A percentile compares a stretch with the other conserved stretches of the same genome.
Evolutionary conservation across 768 basidiomycete species (phyloP).

Genomic region (Rhodosporidiobolus odoratus): DNA sequence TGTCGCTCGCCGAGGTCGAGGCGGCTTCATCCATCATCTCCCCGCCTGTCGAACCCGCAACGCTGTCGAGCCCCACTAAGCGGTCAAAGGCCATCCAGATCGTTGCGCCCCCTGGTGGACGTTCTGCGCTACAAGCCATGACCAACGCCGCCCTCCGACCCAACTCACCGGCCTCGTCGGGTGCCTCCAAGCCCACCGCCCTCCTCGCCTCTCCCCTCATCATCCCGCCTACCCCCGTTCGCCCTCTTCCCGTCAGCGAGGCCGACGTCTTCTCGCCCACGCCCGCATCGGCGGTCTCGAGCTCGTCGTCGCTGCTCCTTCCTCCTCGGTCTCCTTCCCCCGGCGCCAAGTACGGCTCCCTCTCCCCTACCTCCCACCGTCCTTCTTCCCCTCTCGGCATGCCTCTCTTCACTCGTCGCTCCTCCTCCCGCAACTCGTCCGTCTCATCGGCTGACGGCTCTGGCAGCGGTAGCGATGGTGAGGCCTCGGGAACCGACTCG

Average conservation of each 20-base stretch:
- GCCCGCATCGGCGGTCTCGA: not conserved
- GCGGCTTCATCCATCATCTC: slow-evolving; percentile 8
- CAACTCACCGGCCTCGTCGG: slow-evolving; percentile 15
- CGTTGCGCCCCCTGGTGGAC: slow-evolving; percentile 30
- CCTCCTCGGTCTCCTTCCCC: slow-evolving; percentile 12
- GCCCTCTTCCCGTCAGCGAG: slow-evolving; percentile 13
- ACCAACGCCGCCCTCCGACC: slow-evolving; percentile 31
- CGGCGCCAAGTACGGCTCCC: slow-evolving; percentile 7
- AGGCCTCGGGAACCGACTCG: slow-evolving; percentile 26
- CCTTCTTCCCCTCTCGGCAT: slow-evolving; percentile 27
- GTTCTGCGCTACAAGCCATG: slow-evolving; percentile 24
- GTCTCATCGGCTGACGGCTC: slow-evolving; percentile 26
- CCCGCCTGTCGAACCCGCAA: not conserved
- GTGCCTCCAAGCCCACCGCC: slow-evolving; percentile 2
- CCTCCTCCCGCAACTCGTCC: slow-evolving; percentile 32
- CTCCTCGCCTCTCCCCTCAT: slow-evolving; percentile 35
- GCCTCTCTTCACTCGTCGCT: slow-evolving; percentile 17
- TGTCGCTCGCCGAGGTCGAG: slow-evolving; percentile 28
- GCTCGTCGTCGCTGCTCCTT: slow-evolving; percentile 8
- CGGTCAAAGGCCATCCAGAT: slow-evolving; percentile 40
- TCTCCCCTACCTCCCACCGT: slow-evolving; percentile 17
- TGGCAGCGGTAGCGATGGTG: slow-evolving; percentile 17
- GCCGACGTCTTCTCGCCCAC: slow-evolving; percentile 37
- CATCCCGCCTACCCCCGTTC: slow-evolving; percentile 33
- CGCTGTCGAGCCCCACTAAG: slow-evolving; percentile 28